phyloP scores from a whole-genome alignment of 1,284 basidiomycete genomes.

The Trichosporon coremiiforme region DNA sequence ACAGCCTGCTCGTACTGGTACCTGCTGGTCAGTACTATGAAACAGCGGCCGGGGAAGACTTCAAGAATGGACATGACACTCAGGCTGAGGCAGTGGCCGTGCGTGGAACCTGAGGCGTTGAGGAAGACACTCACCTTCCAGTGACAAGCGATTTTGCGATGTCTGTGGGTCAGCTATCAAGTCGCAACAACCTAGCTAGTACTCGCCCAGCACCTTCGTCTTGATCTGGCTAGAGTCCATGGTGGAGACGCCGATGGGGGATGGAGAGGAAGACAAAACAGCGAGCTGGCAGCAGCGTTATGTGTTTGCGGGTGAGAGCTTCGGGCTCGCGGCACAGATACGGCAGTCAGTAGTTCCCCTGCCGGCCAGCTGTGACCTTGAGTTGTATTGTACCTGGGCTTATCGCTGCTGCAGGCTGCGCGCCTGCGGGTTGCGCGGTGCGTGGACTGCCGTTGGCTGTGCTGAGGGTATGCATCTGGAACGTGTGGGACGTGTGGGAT shows the following conservation, averaged over 20 bases:
- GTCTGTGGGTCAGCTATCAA: neutral
- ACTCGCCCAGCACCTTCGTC: neutral
- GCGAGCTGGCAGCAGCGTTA: neutral
- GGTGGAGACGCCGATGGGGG: neutral
- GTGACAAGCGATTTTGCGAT: slow-evolving; percentile 7
- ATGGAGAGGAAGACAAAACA: neutral
- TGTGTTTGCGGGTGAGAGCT: neutral
- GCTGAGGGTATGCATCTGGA: neutral
- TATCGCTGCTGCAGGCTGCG: neutral
- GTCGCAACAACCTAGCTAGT: too few species aligned
- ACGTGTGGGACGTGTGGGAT: neutral
- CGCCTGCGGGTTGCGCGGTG: neutral
- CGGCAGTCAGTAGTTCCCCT: neutral
- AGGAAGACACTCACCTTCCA: slow-evolving; percentile 16
- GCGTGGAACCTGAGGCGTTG: slow-evolving; percentile 5
- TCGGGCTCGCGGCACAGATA: neutral
- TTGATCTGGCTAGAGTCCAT: slow-evolving; percentile 15
- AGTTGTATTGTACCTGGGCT: slow-evolving; percentile 3
- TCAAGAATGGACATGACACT: neutral
- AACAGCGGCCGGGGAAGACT: neutral
- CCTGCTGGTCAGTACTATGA: slow-evolving; percentile 27
- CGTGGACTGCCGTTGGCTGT: neutral
- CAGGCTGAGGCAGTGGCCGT: neutral
- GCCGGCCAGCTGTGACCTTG: neutral
- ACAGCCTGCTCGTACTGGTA: slow-evolving; percentile 40